phyloP scores from a whole-genome alignment of 148 eudicot species.

The Drosera capensis region DNA sequence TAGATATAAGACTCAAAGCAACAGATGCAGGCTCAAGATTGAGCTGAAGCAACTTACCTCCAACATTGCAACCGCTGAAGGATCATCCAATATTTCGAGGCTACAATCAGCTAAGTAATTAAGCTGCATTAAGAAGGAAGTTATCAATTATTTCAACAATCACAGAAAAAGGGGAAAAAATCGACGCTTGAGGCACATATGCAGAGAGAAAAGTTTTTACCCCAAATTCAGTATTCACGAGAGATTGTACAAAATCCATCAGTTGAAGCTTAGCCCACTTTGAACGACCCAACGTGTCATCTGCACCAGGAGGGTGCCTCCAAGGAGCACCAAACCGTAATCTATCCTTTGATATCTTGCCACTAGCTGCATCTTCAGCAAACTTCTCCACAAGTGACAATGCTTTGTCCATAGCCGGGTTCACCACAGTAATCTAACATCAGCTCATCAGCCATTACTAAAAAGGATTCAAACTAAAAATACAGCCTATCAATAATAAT shows the following conservation, averaged over 20 bases:
- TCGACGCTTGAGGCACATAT: neutral
- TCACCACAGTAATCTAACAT: conserved; percentile 68
- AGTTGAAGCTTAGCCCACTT: conserved; percentile 86
- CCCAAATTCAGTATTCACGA: conserved; percentile 69
- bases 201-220: too few relatives aligned
- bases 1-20: too few relatives aligned
- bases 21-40: too few relatives aligned
- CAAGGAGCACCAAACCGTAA: conserved; percentile 96
- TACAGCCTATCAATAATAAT: neutral
- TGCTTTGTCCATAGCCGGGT: conserved; percentile 94
- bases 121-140: conserved; percentile 38
- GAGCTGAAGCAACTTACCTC: conserved; percentile 45
- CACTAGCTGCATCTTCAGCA: conserved; percentile 54
- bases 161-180: neutral
- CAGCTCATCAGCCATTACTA: neutral
- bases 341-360: conserved; percentile 56
- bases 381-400: conserved; percentile 60
- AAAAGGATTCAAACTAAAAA: neutral
- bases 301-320: conserved; percentile 74
- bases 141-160: neutral
- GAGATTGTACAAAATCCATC: conserved; percentile 77
- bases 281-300: conserved; percentile 22
- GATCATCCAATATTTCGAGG: conserved; percentile 89
- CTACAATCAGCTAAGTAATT: conserved; percentile 90
- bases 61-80: conserved; percentile 65